Evolutionary conservation across 2,329 filamentous ascomycete species (phyloP).

Genomic region (Aspergillus vadensis): DNA sequence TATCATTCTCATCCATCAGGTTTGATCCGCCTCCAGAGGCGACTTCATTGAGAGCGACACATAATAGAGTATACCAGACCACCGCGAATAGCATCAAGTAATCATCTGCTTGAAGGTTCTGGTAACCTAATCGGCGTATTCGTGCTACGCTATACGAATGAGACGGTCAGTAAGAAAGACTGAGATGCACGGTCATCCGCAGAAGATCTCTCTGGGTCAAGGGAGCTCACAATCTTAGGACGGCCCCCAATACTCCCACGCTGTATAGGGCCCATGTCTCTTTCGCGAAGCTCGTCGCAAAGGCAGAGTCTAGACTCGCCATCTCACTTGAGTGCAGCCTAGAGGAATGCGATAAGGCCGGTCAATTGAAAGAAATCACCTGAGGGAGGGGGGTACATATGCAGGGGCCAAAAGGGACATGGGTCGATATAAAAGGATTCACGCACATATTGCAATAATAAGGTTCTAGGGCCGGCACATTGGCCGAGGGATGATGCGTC

Average conservation of each 20-base stretch:
- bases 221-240: constrained; percentile 45
- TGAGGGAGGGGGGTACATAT: constrained; percentile 1
- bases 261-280: constrained; percentile 47
- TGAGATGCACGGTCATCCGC: neutral
- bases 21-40: constrained; percentile 60
- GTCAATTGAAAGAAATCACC: constrained; percentile 14
- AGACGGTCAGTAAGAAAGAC: constrained; percentile 4
- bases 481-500: constrained; percentile 1
- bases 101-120: constrained; percentile 58
- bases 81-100: constrained; percentile 58
- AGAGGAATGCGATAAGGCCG: constrained; percentile 10
- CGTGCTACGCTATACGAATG: constrained; percentile 38
- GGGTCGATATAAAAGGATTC: neutral
- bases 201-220: constrained; percentile 7
- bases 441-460: constrained; percentile 2
- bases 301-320: constrained; percentile 33
- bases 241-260: constrained; percentile 40
- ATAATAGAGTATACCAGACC: constrained; percentile 58
- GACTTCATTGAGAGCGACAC: constrained; percentile 57
- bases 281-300: constrained; percentile 31
- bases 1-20: constrained; percentile 56
- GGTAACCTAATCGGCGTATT: constrained; percentile 48
- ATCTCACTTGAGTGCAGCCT: constrained; percentile 29
- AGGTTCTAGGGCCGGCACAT: constrained; percentile 1
- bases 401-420: constrained; percentile 5